Evolutionary conservation across 129 eudicot species (phyloP).

Genomic region (Helichrysum umbraculigerum): DNA sequence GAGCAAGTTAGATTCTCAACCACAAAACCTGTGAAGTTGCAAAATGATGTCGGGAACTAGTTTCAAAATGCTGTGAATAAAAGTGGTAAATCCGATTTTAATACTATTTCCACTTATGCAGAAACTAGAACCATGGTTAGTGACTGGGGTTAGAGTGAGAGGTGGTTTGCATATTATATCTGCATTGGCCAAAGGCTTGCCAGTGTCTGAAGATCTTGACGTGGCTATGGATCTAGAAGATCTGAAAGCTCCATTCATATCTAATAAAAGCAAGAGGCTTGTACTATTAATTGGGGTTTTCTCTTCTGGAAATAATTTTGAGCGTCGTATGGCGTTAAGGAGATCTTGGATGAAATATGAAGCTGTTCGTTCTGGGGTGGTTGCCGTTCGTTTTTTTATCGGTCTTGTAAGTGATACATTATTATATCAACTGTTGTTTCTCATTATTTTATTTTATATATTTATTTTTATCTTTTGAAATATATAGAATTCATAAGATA

Average conservation of each 20-base stretch:
- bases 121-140: constrained; percentile 91
- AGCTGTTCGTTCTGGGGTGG: constrained; percentile 70
- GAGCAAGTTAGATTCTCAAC: too few relatives aligned
- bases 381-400: constrained; percentile 78
- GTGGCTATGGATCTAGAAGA: constrained; percentile 46
- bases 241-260: constrained; percentile 60
- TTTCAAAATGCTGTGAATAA: not conserved
- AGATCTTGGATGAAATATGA: constrained; percentile 97
- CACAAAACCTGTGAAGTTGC: too few relatives aligned
- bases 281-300: constrained; percentile 70
- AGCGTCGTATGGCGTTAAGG: constrained; percentile 94
- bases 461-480: not conserved
- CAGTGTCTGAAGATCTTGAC: constrained; percentile 62
- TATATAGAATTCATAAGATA: too few relatives aligned
- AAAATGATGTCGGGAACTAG: not conserved
- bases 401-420: constrained; percentile 76
- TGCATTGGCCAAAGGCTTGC: constrained; percentile 76
- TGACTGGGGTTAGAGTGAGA: constrained; percentile 53
- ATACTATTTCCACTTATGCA: constrained; percentile 31
- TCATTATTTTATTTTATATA: not conserved
- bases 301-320: constrained; percentile 88
- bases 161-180: constrained; percentile 65
- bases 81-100: not conserved
- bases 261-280: constrained; percentile 60
- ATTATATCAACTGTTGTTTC: not conserved